Percentiles rank a stretch among this genome's conserved stretches.
Conservation (phyloP, 306 rosid genomes). For the Ziziphus jujuba region DNA sequence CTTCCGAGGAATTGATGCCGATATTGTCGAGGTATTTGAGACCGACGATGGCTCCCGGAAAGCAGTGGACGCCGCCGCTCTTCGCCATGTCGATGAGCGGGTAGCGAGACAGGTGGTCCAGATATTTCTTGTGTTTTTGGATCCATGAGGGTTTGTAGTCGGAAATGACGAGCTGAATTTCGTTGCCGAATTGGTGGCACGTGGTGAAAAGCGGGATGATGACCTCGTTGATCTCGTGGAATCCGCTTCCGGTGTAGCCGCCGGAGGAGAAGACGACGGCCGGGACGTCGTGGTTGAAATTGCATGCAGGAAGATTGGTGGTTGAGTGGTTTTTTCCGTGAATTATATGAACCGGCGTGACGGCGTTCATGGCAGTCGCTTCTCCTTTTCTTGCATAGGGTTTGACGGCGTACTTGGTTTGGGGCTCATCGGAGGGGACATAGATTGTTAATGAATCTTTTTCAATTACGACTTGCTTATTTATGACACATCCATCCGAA, state of each 20-base stretch:
- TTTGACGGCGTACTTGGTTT: constrained; percentile 4
- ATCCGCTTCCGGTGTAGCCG: constrained; percentile 26
- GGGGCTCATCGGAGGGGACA: constrained; percentile 10
- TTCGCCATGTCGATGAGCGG: constrained; percentile 21
- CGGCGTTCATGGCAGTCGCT: constrained; percentile 25
- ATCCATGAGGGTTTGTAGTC: constrained; percentile 33
- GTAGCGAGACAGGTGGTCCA: constrained; percentile 24
- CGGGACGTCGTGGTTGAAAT: constrained; percentile 27
- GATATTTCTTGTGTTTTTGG: constrained; percentile 25
- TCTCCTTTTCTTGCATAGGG: constrained; percentile 37
- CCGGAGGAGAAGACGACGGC: constrained; percentile 14
- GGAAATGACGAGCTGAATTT: constrained; percentile 24
- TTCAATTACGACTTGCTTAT: constrained; percentile 20
- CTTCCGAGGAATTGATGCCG: constrained; percentile 26
- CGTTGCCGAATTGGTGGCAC: constrained; percentile 23
- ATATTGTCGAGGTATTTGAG: constrained; percentile 27
- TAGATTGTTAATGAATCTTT: constrained; percentile 18
- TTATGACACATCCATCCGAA: constrained; percentile 28
- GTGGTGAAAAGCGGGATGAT: constrained; percentile 34
- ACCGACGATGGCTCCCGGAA: constrained; percentile 34
- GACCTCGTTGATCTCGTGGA: constrained; percentile 34
- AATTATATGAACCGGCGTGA: constrained; percentile 21
- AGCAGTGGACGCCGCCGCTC: constrained; percentile 26
- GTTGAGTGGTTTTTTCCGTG: not conserved
- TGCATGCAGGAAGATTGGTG: constrained; percentile 21